Evolutionary conservation across 352 stramenopile genomes (phyloP), one percentile per base, ranked within the genome.

Genomic region (Globisporangium nunn): DNA sequence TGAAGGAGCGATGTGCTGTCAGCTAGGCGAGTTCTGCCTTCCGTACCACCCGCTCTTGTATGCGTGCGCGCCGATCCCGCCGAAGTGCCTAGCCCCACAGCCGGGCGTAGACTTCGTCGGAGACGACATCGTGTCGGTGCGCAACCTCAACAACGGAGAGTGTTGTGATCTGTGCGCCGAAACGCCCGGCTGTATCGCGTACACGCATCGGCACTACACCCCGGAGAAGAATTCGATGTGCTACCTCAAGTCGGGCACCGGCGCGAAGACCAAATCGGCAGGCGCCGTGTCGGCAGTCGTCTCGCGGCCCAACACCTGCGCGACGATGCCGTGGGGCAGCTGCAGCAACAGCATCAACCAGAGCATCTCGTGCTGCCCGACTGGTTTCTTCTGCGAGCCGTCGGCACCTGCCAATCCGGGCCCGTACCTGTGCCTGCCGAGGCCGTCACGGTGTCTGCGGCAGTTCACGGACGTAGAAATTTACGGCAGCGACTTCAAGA

Each of bases 381-480:
- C 50, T 6, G 65, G 58, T n/a, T 63, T 64, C 46, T 83, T 76
- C 71, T 80, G 73, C 56, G 66, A 72, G 53, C 68, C 73, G 1
- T 80, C 65, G 67, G 70, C 67, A 50, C 41, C 68, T 59, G 66
- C 72, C 60, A 31, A 61, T 12, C 6, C 35, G 0, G 65, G 74
- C 60, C 45, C 62, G 0, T 76, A 70, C 62, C 74, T 81, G 57
- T 84, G 74, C 58, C 59, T 76, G n/a, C 44, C 59, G 10, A 45
- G 52, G 8, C 71, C 74, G 3, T 10, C 44, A 3, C 48, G 75
- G 54, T 84, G 71, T 62, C 65, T 60, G 11, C 58, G 52, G 17
- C 71, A 75, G 54, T 31, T 65, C 29, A 66, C 64, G 10, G 64
- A 77, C 55, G 59, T 71, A 12, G 70, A 75, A 44, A 74, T 73